Evolutionary conservation across 768 basidiomycete genomes (phyloP).

Genomic region (Hemileccinum rubropunctum): DNA sequence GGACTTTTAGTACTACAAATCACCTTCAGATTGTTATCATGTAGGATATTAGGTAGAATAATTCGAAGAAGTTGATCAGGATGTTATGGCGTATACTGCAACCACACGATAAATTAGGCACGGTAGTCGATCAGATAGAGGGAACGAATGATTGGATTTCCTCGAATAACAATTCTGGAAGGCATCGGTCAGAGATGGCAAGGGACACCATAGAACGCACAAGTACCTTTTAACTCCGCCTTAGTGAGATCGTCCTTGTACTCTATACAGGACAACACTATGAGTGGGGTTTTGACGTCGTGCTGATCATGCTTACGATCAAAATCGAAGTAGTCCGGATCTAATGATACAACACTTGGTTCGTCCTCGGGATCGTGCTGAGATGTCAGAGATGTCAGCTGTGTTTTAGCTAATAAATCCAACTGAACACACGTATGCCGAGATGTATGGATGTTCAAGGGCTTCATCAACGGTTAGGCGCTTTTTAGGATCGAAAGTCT

Average conservation of each 20-base stretch:
- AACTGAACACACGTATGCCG: constrained; percentile 57
- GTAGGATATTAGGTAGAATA: constrained; percentile 23
- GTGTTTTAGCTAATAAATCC: background rate
- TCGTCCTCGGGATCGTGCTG: constrained; percentile 91
- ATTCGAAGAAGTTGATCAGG: too few relatives aligned
- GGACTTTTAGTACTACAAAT: background rate
- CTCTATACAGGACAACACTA: constrained; percentile 34
- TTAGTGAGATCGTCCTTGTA: constrained; percentile 76
- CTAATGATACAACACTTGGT: constrained; percentile 74
- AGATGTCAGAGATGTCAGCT: constrained; percentile 6
- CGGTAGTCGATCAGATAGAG: constrained; percentile 42
- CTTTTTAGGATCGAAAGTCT: constrained; percentile 89
- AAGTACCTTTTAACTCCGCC: constrained; percentile 62
- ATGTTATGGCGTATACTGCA: too few relatives aligned
- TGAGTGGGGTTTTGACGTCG: background rate
- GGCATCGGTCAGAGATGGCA: constrained; percentile 7
- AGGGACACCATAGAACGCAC: background rate
- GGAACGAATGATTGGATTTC: constrained; percentile 79
- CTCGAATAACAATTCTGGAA: constrained; percentile 66
- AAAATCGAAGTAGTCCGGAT: constrained; percentile 87
- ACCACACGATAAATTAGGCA: background rate
- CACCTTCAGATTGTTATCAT: constrained; percentile 13
- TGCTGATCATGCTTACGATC: constrained; percentile 52
- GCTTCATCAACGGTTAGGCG: constrained; percentile 81
- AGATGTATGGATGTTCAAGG: constrained; percentile 77